Base-by-base conservation (phyloP, 2,329 filamentous ascomycete species). In the Venturia asperata region DNA sequence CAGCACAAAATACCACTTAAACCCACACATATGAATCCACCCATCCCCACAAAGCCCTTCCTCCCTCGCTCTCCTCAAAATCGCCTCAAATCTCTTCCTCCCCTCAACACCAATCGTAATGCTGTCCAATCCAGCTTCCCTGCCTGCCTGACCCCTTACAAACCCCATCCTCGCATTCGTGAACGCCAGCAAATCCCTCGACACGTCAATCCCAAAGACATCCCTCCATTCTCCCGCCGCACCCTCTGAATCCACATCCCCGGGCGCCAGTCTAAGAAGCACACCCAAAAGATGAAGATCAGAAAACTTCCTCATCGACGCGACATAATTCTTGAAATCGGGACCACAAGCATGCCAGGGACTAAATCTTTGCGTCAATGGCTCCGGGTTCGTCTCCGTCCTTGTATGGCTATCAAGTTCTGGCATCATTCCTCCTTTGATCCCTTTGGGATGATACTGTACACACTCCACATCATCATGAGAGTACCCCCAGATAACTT, bases 381-480 rank as follows among this genome's bases (percentile, higher is more conserved):
- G 78, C n/a, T 70, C 72, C 0, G 75, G 74, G 62, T 78, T 77
- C 24, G 69, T 67, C 1, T 71, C 21, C 65, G 19, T 70, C 71
- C 72, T 67, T 7, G 67, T 58, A 62, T 79, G 77, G 27, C 76
- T 77, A 67, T 79, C 77, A 27, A 79, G 72, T 68, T 79, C 77
- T 3, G 76, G 76, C 71, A 79, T 79, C 70, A 79, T 74, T 43
- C 77, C 76, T 19, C 77, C 77, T 66, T 74, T 73, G 58, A 77
- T 74, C 3, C 74, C 76, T 65, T 77, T 79, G 1, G 78, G 77
- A 68, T 80, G 78, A 65, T 79, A 80, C 67, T 80, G 78, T 43
- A 77, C 72, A 64, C 74, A 77, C 10, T 73, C 69, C 13, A 52
- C 45, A 34, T 55, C 61, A 21, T 58, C 61, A n/a, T 58, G 43